Evolutionary conservation across 306 rosid genomes (phyloP).

Genomic region (Bauhinia variegata): DNA sequence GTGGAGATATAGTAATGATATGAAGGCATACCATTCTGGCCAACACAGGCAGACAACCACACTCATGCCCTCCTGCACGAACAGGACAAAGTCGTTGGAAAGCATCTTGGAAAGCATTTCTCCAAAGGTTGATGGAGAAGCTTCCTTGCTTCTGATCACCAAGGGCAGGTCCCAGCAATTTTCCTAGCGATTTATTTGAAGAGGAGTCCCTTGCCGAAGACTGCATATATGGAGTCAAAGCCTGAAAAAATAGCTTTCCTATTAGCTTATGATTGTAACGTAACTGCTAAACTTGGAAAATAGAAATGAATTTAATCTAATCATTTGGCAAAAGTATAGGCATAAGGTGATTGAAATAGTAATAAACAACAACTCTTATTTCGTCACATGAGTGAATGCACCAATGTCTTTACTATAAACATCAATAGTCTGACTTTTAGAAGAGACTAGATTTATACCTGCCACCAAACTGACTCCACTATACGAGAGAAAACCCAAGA

Average conservation of each 20-base stretch:
- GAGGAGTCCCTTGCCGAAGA: conserved; percentile 51
- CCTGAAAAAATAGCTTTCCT: conserved; percentile 53
- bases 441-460: conserved; percentile 55
- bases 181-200: conserved; percentile 50
- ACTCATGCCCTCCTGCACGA: conserved; percentile 92
- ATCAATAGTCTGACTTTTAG: conserved; percentile 1
- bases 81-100: conserved; percentile 91
- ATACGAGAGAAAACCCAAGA: conserved; percentile 95
- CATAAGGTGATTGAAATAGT: not conserved
- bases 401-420: conserved; percentile 24
- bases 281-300: no score
- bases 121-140: conserved; percentile 82
- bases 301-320: not conserved
- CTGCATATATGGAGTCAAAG: conserved; percentile 93
- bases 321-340: not conserved
- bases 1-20: not conserved
- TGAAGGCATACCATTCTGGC: conserved; percentile 69
- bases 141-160: conserved; percentile 91
- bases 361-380: not conserved
- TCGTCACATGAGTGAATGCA: conserved; percentile 18
- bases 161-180: conserved; percentile 72
- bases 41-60: conserved; percentile 94
- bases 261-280: not conserved
- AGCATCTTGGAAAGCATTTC: conserved; percentile 86
- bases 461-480: conserved; percentile 99